A percentile compares a stretch with the other conserved stretches of the same genome.
These are phyloP conservation scores for Lipomyces spencermartinsiae DNA, from an alignment of 805 yeast genomes.

Conservation along the genomic window DNA sequence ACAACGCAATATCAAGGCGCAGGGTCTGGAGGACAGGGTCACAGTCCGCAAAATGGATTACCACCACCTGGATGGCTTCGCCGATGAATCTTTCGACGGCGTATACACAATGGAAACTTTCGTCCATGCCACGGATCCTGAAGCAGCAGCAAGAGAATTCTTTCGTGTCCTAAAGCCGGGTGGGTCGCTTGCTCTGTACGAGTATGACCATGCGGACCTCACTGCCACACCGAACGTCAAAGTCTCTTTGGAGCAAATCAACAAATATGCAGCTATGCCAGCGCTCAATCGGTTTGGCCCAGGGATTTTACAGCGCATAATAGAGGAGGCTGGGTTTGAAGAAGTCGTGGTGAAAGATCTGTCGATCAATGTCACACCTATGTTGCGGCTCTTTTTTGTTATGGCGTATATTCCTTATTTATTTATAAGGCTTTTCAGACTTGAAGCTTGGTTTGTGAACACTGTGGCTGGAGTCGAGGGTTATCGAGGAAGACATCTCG, in stretches of 20 bases:
- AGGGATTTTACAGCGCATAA: background rate
- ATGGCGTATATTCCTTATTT: slow-evolving; percentile 2
- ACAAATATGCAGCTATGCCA: slow-evolving; percentile 9
- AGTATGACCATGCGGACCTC: slow-evolving; percentile 7
- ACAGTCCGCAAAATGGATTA: slow-evolving; percentile 8
- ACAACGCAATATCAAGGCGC: slow-evolving; percentile 6
- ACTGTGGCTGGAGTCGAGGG: slow-evolving; percentile 5
- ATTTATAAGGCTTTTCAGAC: slow-evolving; percentile 2
- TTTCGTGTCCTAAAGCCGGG: slow-evolving; percentile 6
- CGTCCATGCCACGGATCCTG: slow-evolving; percentile 9
- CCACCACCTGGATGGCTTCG: slow-evolving; percentile 9
- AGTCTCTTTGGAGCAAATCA: background rate
- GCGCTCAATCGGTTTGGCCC: background rate
- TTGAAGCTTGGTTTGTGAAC: slow-evolving; percentile 5
- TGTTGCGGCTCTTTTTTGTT: slow-evolving; percentile 3
- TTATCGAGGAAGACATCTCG: slow-evolving; percentile 2
- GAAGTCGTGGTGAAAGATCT: slow-evolving; percentile 2
- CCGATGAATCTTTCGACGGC: slow-evolving; percentile 1
- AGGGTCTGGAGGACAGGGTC: background rate
- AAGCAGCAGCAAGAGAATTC: slow-evolving; percentile 3
- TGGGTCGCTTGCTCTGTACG: background rate
- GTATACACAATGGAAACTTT: slow-evolving; percentile 8
- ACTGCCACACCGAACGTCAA: background rate
- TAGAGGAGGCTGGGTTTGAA: slow-evolving; percentile 3
- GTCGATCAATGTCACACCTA: slow-evolving; percentile 6